Evolutionary conservation across 331 rosid species (phyloP), one percentile per base, ranked within the genome.

Genomic region (Acacia concinna): DNA sequence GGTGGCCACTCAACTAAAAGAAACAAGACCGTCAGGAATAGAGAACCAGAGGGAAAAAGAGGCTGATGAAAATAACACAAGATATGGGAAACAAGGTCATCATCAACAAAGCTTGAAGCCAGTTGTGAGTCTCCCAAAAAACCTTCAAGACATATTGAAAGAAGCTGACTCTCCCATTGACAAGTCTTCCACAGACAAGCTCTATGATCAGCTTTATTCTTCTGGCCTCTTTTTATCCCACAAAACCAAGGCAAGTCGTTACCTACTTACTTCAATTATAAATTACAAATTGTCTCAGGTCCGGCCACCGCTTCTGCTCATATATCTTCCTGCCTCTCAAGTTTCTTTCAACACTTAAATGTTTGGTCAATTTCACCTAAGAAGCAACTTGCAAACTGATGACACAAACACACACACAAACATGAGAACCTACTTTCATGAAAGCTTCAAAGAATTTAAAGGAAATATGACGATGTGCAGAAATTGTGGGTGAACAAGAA

Each of bases 401-500:
- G 9, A n/a, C n/a, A n/a, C 57, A 20, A 23, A 8, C 17, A 1
- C 17, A 12, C 41, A 8, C 20, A 2, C 0, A 46, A 46, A 46
- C 20, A 59, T 59, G n/a, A n/a, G n/a, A n/a, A n/a, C n/a, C n/a
- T n/a, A n/a, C n/a, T n/a, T n/a, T n/a, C n/a, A n/a, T n/a, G n/a
- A n/a, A n/a, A n/a, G n/a, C n/a, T n/a, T n/a, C n/a, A n/a, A n/a
- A n/a, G n/a, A n/a, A n/a, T n/a, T n/a, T n/a, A n/a, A n/a, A n/a
- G n/a, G n/a, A n/a, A n/a, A n/a, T n/a, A n/a, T n/a, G 38, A 27
- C 11, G 32, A 67, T n/a, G 20, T 38, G 71, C 87, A 92, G 96
- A 89, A 89, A 79, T 84, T 83, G 56, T 90, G 96, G 96, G 30
- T 92, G 37, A 89, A 90, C 10, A 87, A 83, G 85, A 87, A 78